Percentiles rank a stretch among this genome's conserved stretches.
Conservation (phyloP, 352 stramenopile species). For the Globisporangium acanthophoron region DNA sequence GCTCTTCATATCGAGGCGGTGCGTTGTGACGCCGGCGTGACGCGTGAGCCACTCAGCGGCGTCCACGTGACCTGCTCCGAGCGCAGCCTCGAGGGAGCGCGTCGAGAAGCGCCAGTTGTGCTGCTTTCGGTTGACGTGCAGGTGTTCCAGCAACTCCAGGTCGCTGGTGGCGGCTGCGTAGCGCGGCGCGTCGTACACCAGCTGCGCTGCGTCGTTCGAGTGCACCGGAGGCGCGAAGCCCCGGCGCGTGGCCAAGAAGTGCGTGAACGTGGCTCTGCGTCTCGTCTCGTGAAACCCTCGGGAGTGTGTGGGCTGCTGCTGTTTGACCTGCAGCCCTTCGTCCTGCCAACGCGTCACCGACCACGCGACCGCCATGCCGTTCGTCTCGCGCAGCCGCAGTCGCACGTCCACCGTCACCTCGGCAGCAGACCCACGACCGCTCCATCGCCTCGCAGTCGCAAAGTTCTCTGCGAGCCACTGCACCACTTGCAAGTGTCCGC, state of each 20-base stretch:
- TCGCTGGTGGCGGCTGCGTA: neutral
- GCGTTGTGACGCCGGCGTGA: neutral
- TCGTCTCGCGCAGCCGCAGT: neutral
- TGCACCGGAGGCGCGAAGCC: neutral
- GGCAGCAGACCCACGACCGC: neutral
- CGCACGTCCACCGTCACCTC: neutral
- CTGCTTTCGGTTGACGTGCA: neutral
- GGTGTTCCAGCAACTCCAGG: conserved; percentile 1
- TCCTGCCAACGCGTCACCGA: neutral
- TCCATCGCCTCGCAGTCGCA: neutral
- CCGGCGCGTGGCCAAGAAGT: neutral
- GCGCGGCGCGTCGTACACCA: neutral
- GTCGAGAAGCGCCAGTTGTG: neutral
- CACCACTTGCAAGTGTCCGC: neutral
- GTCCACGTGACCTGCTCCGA: neutral
- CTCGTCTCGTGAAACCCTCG: too few relatives aligned
- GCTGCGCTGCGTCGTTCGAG: neutral
- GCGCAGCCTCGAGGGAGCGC: neutral
- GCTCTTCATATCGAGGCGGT: neutral
- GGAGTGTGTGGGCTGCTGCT: too few relatives aligned
- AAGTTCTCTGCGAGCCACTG: neutral
- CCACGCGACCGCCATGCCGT: neutral
- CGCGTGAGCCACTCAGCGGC: neutral
- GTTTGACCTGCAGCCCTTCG: too few relatives aligned
- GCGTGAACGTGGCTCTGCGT: neutral